Conservation (phyloP, 306 rosid species). For the Echinosophora koreensis region DNA sequence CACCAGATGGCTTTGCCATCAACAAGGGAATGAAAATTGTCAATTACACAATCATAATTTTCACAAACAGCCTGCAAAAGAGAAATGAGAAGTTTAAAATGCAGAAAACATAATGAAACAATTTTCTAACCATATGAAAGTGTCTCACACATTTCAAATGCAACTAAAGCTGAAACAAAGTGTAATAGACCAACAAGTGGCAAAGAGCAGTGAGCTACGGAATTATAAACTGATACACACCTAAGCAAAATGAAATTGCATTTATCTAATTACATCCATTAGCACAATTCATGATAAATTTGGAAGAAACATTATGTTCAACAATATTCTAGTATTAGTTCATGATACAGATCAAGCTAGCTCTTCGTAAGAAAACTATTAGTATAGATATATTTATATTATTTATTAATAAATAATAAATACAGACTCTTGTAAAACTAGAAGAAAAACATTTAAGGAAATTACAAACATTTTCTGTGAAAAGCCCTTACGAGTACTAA, state of each 20-base stretch:
- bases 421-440: background rate
- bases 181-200: background rate
- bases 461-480: conserved; percentile 8
- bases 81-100: conserved; percentile 1
- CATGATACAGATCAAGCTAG: conserved; percentile 14
- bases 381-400: background rate
- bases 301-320: conserved; percentile 11
- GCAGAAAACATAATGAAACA: conserved; percentile 2
- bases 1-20: conserved; percentile 99
- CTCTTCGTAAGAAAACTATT: background rate
- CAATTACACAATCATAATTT: conserved; percentile 66
- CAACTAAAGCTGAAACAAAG: conserved; percentile 25
- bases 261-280: conserved; percentile 15
- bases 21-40: conserved; percentile 69
- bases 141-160: conserved; percentile 20
- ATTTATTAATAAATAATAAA: no score
- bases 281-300: background rate
- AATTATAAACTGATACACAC: background rate
- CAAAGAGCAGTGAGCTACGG: background rate
- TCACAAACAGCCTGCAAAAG: conserved; percentile 80
- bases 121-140: background rate
- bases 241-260: conserved; percentile 12
- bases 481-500: background rate
- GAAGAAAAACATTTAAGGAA: conserved; percentile 7
- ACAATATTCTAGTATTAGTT: background rate